Evolutionary conservation across 768 basidiomycete species (phyloP).

Genomic region (Lactarius trivialis): DNA sequence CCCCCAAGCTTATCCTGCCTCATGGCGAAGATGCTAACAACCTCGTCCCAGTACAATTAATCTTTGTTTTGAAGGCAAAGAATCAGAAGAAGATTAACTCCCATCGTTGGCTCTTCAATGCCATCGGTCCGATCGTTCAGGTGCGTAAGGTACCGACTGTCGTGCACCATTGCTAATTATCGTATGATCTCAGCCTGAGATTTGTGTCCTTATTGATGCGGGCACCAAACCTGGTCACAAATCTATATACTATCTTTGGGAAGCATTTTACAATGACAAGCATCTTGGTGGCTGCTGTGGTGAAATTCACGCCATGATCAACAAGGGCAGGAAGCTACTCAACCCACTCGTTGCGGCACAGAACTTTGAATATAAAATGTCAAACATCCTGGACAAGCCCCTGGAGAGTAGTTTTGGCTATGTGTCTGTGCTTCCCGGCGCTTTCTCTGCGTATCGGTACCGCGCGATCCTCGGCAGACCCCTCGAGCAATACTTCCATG

Average conservation of each 20-base stretch:
- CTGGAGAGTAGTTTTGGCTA: slow-evolving; percentile 95
- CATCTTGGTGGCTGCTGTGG: slow-evolving; percentile 86
- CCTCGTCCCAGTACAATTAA: slow-evolving; percentile 87
- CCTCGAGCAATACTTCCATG: slow-evolving; percentile 80
- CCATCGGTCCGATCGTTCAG: slow-evolving; percentile 74
- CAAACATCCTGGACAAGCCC: slow-evolving; percentile 94
- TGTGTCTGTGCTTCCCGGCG: slow-evolving; percentile 90
- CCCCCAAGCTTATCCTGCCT: slow-evolving; percentile 86
- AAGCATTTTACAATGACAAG: slow-evolving; percentile 77
- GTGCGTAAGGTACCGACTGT: slow-evolving; percentile 33
- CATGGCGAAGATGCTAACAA: slow-evolving; percentile 88
- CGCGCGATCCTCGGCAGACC: slow-evolving; percentile 88
- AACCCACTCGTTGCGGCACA: slow-evolving; percentile 93
- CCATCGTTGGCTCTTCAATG: slow-evolving; percentile 95
- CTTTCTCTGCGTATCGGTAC: slow-evolving; percentile 95
- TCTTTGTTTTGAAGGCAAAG: slow-evolving; percentile 86
- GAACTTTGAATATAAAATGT: slow-evolving; percentile 99
- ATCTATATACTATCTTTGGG: slow-evolving; percentile 93
- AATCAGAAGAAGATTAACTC: slow-evolving; percentile 96
- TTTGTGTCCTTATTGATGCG: slow-evolving; percentile 88
- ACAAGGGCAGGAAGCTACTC: slow-evolving; percentile 83
- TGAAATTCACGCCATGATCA: slow-evolving; percentile 95
- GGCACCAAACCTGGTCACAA: slow-evolving; percentile 97
- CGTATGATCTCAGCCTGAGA: slow-evolving; percentile 58
- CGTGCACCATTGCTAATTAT: background rate